phyloP scores from a whole-genome alignment of 1,284 basidiomycete species.

The Apiotrichum laibachii region DNA sequence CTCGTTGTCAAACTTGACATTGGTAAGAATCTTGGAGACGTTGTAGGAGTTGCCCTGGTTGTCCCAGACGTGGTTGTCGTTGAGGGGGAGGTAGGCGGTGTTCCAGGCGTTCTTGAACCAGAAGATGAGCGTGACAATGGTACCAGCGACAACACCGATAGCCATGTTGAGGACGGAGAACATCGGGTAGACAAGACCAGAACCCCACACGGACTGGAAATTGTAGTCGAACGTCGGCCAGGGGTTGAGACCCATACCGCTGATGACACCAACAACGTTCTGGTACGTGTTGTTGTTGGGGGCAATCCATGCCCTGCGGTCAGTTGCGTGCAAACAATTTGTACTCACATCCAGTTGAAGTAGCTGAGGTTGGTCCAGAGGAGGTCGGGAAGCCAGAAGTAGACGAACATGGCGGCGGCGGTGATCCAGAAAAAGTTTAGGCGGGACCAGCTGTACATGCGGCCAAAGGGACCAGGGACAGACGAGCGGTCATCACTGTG shows the following conservation, averaged over 20 bases:
- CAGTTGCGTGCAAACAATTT: too few relatives aligned
- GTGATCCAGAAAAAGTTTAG: conserved; percentile 42
- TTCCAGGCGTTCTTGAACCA: conserved; percentile 34
- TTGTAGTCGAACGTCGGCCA: conserved; percentile 40
- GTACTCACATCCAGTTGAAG: conserved; percentile 56
- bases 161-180: conserved; percentile 37
- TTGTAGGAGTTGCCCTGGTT: conserved; percentile 39
- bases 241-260: conserved; percentile 44
- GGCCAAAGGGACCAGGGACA: conserved; percentile 35
- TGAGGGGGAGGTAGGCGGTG: conserved; percentile 41
- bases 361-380: conserved; percentile 53
- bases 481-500: conserved; percentile 34
- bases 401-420: conserved; percentile 37
- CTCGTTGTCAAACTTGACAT: conserved; percentile 30
- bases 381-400: conserved; percentile 43
- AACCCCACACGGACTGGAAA: background rate
- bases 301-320: conserved; percentile 55
- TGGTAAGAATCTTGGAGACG: conserved; percentile 42
- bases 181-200: conserved; percentile 30
- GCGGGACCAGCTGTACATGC: conserved; percentile 36
- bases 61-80: conserved; percentile 28
- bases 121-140: conserved; percentile 19
- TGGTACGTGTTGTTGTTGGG: conserved; percentile 38
- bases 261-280: conserved; percentile 23
- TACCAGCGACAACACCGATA: conserved; percentile 17